A percentile compares a stretch with the other conserved stretches of the same genome.
Evolutionary conservation across 495 filamentous ascomycete species (phyloP).

Genomic region (Tuber microsphaerosporum): DNA sequence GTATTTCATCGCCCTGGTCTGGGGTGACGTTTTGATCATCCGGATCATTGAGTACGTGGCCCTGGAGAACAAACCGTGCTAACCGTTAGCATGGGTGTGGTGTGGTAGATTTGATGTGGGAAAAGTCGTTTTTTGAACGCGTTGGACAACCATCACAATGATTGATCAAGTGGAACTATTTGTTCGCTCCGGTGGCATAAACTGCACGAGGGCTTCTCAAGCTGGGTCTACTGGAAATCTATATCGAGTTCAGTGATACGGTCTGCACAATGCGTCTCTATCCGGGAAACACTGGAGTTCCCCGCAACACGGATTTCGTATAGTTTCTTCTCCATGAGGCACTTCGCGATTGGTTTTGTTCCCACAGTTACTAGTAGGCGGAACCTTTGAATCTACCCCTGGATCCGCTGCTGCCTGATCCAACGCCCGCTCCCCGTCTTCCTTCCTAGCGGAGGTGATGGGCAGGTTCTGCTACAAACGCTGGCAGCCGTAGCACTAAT

Average conservation of each 20-base stretch:
- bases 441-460: too few species aligned
- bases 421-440: too few species aligned
- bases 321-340: not conserved
- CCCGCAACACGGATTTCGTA: not conserved
- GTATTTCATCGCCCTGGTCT: not conserved
- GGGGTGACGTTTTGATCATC: constrained; percentile 5
- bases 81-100: not conserved
- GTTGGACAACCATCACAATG: not conserved
- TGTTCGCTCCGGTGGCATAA: not conserved
- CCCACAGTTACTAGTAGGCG: not conserved
- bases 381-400: too few species aligned
- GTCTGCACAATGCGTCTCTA: not conserved
- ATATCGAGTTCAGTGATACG: not conserved
- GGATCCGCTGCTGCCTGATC: too few species aligned
- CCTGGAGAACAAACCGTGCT: not conserved
- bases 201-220: not conserved
- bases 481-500: too few species aligned
- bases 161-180: not conserved
- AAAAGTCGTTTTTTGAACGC: not conserved
- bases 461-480: too few species aligned
- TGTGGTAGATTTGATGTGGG: not conserved
- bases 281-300: not conserved
- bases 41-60: not conserved
- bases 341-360: not conserved
- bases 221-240: not conserved